Base-by-base conservation (phyloP, 2,329 filamentous ascomycete genomes). In the Verticillium tricorpus region DNA sequence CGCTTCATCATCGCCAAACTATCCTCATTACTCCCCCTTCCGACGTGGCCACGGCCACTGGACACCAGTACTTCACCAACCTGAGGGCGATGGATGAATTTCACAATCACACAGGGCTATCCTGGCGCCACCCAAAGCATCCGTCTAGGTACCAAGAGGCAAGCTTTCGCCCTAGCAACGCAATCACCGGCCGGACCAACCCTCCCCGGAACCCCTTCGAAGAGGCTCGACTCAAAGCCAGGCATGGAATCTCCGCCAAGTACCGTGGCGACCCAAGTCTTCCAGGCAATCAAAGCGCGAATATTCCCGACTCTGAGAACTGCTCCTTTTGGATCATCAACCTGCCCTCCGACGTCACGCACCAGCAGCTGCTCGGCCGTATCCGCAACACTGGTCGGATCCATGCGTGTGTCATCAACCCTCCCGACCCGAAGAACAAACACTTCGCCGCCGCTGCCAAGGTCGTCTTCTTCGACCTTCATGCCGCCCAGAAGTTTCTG, bases 261-360 rank as follows among this genome's bases (percentile, higher is more conserved):
- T 81, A 81, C 66, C 66, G 66, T 8, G 79, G 78, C 25, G 74
- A 80, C 63, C 71, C 72, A 0, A 66, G 62, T 37, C 65, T 77
- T 0, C 17, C 50, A 2, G 71, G 71, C 11, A 82, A 81, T 69
- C 72, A 70, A 54, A 76, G 74, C 1, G 78, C 77, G 5, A 57
- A 72, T 37, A 77, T 81, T 37, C 71, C 76, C 0, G 69, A 76
- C 35, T 63, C 68, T 3, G 61, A 76, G 35, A 85, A 84, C 69
- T 83, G 82, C 35, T 76, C 81, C 0, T 71, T 86, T 1, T 86
- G 82, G 78, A 65, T 86, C 31, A 82, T 78, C 1, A 80, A 82
- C 58, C 75, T 86, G 0, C 80, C 83, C 0, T 73, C 78, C 0
- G 64, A 74, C 31, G 69, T 81, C 52, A 77, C 73, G 2, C 74